These are phyloP conservation scores for Jackrogersella multiformis DNA, from an alignment of 495 filamentous ascomycete species.

Conservation along the genomic window DNA sequence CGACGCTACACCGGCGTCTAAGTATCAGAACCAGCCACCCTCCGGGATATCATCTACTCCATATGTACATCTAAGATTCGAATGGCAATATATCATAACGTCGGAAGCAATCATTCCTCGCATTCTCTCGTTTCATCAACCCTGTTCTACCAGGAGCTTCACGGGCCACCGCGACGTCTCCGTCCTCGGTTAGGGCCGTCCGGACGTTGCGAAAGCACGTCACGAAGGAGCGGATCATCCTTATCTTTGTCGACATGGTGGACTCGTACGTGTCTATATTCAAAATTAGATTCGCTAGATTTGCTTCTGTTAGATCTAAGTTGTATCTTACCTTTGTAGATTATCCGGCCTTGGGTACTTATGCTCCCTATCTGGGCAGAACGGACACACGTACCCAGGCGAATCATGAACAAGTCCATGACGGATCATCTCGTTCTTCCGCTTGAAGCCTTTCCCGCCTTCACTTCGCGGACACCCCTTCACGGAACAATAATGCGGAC, in stretches of 20 bases:
- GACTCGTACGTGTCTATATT: constrained; percentile 81
- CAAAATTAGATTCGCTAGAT: constrained; percentile 29
- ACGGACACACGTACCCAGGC: constrained; percentile 96
- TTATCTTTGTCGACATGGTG: constrained; percentile 89
- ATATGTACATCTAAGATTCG: constrained; percentile 45
- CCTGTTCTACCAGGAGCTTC: background rate
- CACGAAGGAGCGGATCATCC: constrained; percentile 80
- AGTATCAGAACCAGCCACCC: constrained; percentile 30
- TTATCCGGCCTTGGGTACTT: constrained; percentile 98
- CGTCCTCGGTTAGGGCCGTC: constrained; percentile 86
- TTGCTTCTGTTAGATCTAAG: background rate
- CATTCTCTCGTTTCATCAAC: constrained; percentile 28
- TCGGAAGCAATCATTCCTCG: constrained; percentile 37
- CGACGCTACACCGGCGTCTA: constrained; percentile 28
- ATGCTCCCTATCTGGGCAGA: constrained; percentile 94
- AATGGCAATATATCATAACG: constrained; percentile 41
- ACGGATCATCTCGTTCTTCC: constrained; percentile 99
- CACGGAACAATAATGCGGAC: constrained; percentile 92
- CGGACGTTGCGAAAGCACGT: constrained; percentile 82
- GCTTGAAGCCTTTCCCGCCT: constrained; percentile 94
- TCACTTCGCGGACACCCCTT: constrained; percentile 78
- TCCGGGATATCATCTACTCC: constrained; percentile 42
- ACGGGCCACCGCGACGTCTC: constrained; percentile 67
- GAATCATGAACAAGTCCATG: constrained; percentile 96
- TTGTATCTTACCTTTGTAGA: constrained; percentile 81